These are phyloP conservation scores for Leptodontidium sp. DNA, from an alignment of 2,329 filamentous ascomycete genomes.

Conservation along the genomic window DNA sequence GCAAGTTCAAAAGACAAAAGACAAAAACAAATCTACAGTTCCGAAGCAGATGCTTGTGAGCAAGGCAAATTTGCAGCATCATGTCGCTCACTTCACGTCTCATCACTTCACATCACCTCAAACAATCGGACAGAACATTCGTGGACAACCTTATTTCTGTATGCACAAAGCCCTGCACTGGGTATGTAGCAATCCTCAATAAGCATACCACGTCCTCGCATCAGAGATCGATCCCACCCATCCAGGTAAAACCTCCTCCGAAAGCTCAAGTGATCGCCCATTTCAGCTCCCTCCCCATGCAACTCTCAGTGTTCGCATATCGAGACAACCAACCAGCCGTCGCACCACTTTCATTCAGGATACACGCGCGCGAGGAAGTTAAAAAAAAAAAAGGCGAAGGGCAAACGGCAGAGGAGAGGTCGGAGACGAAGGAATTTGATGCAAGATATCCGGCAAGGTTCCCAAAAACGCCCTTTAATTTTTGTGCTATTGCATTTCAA, in stretches of 20 bases:
- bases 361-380: conserved; percentile 33
- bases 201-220: conserved; percentile 69
- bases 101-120: conserved; percentile 13
- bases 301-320: conserved; percentile 49
- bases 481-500: conserved; percentile 54
- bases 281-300: conserved; percentile 62
- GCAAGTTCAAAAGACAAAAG: too few relatives aligned
- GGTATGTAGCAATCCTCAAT: conserved; percentile 70
- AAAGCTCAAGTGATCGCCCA: conserved; percentile 64
- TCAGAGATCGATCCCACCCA: conserved; percentile 49
- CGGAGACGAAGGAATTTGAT: conserved; percentile 57
- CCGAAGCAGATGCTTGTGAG: neutral
- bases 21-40: too few relatives aligned
- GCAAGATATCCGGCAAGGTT: conserved; percentile 80
- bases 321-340: conserved; percentile 38
- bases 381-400: conserved; percentile 26
- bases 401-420: conserved; percentile 50
- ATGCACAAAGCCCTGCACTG: conserved; percentile 52
- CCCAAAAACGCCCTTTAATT: conserved; percentile 69
- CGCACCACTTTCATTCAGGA: conserved; percentile 18
- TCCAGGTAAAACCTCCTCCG: conserved; percentile 45
- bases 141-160: conserved; percentile 67
- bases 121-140: conserved; percentile 35
- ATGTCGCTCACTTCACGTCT: neutral
- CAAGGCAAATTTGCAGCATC: neutral